phyloP scores from a whole-genome alignment of 345 rosid genomes.

The Citrus hindsii region DNA sequence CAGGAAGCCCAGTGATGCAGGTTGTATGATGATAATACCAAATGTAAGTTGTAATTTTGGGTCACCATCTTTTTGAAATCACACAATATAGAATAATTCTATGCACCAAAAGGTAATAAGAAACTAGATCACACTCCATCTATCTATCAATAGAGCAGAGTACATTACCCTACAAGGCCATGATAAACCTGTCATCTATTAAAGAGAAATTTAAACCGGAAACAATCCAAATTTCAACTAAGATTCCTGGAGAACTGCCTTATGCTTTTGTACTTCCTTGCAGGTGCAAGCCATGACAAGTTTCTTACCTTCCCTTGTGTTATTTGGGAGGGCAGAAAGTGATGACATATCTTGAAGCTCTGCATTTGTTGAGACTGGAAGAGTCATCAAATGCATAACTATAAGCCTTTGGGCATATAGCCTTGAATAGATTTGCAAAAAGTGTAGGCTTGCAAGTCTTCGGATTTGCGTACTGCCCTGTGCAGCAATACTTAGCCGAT shows the following conservation, averaged over 20 bases:
- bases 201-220: not conserved
- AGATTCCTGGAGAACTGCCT: not conserved
- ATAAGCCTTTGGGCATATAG: conserved; percentile 85
- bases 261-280: not conserved
- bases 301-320: not conserved
- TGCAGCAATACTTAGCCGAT: conserved; percentile 86
- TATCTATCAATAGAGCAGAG: not conserved
- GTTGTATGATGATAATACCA: too few species aligned
- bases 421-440: conserved; percentile 80
- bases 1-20: too few species aligned
- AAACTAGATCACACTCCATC: not conserved
- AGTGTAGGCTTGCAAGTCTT: conserved; percentile 80
- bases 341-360: conserved; percentile 84
- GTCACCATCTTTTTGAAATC: too few species aligned
- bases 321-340: conserved; percentile 87
- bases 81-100: not conserved
- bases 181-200: conserved; percentile 1
- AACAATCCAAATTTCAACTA: not conserved
- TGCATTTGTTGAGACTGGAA: conserved; percentile 78
- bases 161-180: not conserved
- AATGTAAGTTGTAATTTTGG: too few species aligned
- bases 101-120: not conserved
- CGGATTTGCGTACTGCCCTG: conserved; percentile 67
- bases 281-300: not conserved
- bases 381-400: conserved; percentile 96